These are phyloP conservation scores for Plectosphaerella plurivora DNA, from an alignment of 2,329 filamentous ascomycete genomes.

Conservation along the genomic window DNA sequence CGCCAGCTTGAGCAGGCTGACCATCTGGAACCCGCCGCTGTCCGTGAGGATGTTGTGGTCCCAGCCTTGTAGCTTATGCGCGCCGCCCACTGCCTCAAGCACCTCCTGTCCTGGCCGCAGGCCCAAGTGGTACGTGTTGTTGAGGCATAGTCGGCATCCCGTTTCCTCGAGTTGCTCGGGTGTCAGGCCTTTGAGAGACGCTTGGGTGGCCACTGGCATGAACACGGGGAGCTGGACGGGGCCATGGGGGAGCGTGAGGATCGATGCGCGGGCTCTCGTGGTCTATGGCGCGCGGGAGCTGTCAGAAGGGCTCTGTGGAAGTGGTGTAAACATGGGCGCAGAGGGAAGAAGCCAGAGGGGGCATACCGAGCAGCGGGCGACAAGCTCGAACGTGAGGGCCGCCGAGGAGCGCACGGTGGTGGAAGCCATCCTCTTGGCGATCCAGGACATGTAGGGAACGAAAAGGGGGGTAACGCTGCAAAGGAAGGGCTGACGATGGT, in stretches of 20 bases:
- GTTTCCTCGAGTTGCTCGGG: conserved; percentile 88
- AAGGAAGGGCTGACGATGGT: no score
- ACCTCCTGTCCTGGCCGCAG: conserved; percentile 91
- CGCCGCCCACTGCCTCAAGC: conserved; percentile 81
- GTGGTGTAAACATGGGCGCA: not conserved
- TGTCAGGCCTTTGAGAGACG: conserved; percentile 89
- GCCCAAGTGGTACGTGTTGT: conserved; percentile 97
- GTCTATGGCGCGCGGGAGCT: conserved; percentile 56
- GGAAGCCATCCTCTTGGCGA: conserved; percentile 39
- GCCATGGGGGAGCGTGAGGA: conserved; percentile 85
- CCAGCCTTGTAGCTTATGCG: conserved; percentile 94
- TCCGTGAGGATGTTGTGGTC: conserved; percentile 89
- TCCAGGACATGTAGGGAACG: conserved; percentile 8
- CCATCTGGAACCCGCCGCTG: conserved; percentile 93
- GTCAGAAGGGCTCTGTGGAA: not conserved
- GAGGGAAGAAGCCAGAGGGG: not conserved
- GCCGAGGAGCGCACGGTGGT: conserved; percentile 49
- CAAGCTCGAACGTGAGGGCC: conserved; percentile 73
- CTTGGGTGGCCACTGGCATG: conserved; percentile 98
- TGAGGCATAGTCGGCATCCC: conserved; percentile 84
- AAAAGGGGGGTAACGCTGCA: not conserved
- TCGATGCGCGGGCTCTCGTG: conserved; percentile 88
- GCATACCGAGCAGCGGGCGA: conserved; percentile 77
- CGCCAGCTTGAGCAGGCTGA: conserved; percentile 87
- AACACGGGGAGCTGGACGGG: conserved; percentile 87